Base-by-base conservation (phyloP, 1,139 yeast genomes). In the Geotrichum phurueaensis region DNA sequence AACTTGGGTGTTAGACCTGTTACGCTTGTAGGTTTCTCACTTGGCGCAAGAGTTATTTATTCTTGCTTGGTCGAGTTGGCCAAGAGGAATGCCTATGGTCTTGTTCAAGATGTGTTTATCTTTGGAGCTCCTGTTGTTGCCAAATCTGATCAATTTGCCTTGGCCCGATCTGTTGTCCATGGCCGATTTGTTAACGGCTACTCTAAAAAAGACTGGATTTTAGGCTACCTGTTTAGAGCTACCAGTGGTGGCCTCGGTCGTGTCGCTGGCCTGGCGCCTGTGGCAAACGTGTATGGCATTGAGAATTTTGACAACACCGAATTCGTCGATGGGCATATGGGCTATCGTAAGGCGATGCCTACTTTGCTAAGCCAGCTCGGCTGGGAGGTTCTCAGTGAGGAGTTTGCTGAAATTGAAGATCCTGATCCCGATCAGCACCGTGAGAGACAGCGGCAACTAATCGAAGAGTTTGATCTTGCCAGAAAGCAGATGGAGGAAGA, bases 401-500 rank as follows among this genome's bases (percentile, higher is more conserved):
- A 92, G 71, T 94, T 95, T 72, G 86, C 89, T 18, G 99, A 95
- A 73, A 92, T 95, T 65, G 98, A 92, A 70, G 97, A 94, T 69
- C 96, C 97, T 0, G 97, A 94, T 72, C 91, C 96, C 1, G 97
- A 89, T 66, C 85, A 87, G 70, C 82, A 85, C 23, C 91, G 90
- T 66, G 84, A 87, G 66, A 70, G 83, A 60, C 95, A 91, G 69
- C 79, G 97, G 63, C 85, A 89, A 70, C 78, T 94, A 67, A 80
- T 94, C 23, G 79, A 80, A 62, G 98, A 94, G 69, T 88, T 91
- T 67, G 96, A 90, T 65, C 91, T 87, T 67, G 96, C 96, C 0
- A 81, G 89, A 62, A 85, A 85, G 61, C 83, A 74, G 54, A 70
- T 71, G 67, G 79, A 77, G 56, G 66, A 65, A 15, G 73, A 71